phyloP scores from a whole-genome alignment of 257 asterid genomes.

The Solanum ossicruentum region DNA sequence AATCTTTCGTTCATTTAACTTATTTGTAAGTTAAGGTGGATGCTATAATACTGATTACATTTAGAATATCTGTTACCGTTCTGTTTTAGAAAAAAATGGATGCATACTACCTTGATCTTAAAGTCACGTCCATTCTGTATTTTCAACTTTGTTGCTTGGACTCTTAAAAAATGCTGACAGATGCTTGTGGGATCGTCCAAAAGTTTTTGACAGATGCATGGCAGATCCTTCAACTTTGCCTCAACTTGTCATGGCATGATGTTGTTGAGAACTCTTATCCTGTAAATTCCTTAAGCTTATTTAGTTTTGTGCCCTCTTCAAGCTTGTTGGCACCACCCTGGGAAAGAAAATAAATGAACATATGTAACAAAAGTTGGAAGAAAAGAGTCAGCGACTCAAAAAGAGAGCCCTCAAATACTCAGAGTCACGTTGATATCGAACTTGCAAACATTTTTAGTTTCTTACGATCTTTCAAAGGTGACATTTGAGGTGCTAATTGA shows the following conservation, averaged over 20 bases:
- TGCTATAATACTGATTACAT: neutral
- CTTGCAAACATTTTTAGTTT: neutral
- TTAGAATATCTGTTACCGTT: neutral
- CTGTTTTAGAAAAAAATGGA: neutral
- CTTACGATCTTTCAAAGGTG: neutral
- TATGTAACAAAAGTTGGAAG: neutral
- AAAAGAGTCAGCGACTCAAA: neutral
- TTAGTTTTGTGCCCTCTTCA: neutral
- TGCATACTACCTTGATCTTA: neutral
- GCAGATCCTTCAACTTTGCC: neutral
- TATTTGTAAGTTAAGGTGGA: neutral
- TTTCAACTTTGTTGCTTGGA: neutral
- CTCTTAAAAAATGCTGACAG: neutral
- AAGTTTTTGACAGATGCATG: rapidly evolving
- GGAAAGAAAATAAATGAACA: neutral
- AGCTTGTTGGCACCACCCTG: neutral
- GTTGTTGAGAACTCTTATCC: neutral
- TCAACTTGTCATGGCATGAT: neutral
- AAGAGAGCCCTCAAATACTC: neutral
- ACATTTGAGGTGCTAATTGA: neutral
- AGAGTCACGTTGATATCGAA: neutral
- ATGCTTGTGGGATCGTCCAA: neutral
- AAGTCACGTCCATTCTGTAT: neutral
- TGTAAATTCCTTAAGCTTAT: neutral
- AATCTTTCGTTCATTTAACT: neutral